Percentiles rank a stretch among this genome's conserved stretches.
phyloP scores from a whole-genome alignment of 2,329 filamentous ascomycete species.

The Chaetomiaceae sp. region DNA sequence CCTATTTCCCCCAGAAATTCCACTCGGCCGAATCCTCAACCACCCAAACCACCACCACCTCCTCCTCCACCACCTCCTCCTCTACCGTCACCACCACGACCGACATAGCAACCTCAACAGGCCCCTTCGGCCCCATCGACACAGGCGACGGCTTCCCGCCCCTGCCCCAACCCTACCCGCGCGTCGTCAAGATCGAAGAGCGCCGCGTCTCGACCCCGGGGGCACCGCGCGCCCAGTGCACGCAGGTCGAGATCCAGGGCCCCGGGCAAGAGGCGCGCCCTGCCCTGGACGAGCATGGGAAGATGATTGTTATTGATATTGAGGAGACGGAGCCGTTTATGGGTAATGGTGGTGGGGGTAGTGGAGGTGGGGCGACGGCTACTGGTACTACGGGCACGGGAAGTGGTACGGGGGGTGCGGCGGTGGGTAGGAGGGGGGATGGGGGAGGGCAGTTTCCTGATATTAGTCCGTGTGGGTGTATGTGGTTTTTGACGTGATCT shows the following conservation, averaged over 20 bases:
- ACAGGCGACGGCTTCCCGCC: slow-evolving; percentile 17
- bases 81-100: neutral
- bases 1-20: no score
- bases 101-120: slow-evolving; percentile 14
- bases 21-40: no score
- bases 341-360: neutral
- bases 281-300: slow-evolving; percentile 35
- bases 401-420: no score
- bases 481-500: slow-evolving; percentile 46
- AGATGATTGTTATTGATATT: slow-evolving; percentile 42
- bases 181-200: slow-evolving; percentile 52
- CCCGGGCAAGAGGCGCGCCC: slow-evolving; percentile 36
- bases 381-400: slow-evolving; percentile 14
- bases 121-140: slow-evolving; percentile 16
- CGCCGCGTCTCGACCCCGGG: slow-evolving; percentile 38
- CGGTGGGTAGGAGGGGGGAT: no score
- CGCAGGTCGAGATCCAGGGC: slow-evolving; percentile 43
- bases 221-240: slow-evolving; percentile 40
- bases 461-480: slow-evolving; percentile 49
- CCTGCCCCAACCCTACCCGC: slow-evolving; percentile 42
- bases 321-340: slow-evolving; percentile 34
- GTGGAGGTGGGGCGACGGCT: slow-evolving; percentile 11
- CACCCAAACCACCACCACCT: neutral
- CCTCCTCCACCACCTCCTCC: neutral
- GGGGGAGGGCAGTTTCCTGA: slow-evolving; percentile 26